Evolutionary conservation across 768 basidiomycete genomes (phyloP).

Genomic region (Hypholoma fasciculare): DNA sequence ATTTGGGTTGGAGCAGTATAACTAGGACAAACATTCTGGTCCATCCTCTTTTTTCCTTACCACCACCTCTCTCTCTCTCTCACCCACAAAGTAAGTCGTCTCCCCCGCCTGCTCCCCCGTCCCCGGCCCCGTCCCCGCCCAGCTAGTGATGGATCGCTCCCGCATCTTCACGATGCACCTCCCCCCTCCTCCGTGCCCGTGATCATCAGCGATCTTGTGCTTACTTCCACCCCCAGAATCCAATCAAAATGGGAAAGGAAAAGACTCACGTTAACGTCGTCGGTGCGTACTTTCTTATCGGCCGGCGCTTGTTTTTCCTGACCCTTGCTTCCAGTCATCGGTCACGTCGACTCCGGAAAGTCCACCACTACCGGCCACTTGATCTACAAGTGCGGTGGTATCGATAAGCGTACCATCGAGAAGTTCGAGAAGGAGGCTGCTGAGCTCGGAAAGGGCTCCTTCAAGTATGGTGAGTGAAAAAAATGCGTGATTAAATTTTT

Average conservation of each 20-base stretch:
- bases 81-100: conserved; percentile 36
- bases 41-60: conserved; percentile 40
- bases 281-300: conserved; percentile 57
- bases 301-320: conserved; percentile 23
- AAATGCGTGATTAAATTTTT: neutral
- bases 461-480: conserved; percentile 82
- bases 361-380: conserved; percentile 99
- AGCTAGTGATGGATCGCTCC: conserved; percentile 28
- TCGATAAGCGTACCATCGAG: conserved; percentile 99
- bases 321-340: conserved; percentile 70
- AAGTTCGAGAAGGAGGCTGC: conserved; percentile 99
- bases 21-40: conserved; percentile 54
- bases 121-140: conserved; percentile 7
- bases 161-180: conserved; percentile 24
- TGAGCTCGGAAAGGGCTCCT: conserved; percentile 99
- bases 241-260: conserved; percentile 90
- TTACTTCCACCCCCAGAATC: conserved; percentile 42
- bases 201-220: conserved; percentile 27
- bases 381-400: conserved; percentile 99
- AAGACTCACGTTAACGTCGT: conserved; percentile 98
- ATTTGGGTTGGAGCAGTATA: conserved; percentile 55
- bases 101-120: conserved; percentile 10
- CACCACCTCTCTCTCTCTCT: conserved; percentile 44
- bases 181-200: conserved; percentile 10
- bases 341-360: conserved; percentile 99